These are phyloP conservation scores for Lentinula lateritia DNA, from an alignment of 768 basidiomycete genomes.

Conservation along the genomic window DNA sequence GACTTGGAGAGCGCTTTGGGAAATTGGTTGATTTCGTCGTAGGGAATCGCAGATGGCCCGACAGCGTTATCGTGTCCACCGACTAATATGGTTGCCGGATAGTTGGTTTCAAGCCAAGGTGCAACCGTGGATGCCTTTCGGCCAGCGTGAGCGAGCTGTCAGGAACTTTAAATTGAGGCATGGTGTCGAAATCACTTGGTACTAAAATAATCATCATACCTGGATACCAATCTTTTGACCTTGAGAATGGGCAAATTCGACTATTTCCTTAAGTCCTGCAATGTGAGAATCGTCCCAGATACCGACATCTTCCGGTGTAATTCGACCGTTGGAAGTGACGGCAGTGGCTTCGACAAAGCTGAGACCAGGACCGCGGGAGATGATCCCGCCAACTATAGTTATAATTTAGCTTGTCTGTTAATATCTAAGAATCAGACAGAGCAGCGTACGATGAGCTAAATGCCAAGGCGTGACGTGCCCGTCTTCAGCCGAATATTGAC, in stretches of 20 bases:
- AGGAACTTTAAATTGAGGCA: constrained; percentile 14
- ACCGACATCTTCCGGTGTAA: constrained; percentile 59
- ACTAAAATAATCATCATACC: constrained; percentile 10
- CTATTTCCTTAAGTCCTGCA: constrained; percentile 41
- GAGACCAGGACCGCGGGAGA: constrained; percentile 49
- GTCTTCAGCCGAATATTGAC: constrained; percentile 56
- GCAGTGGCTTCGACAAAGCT: constrained; percentile 65
- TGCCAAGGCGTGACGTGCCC: constrained; percentile 54
- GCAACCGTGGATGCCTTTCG: constrained; percentile 64
- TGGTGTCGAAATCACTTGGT: constrained; percentile 24
- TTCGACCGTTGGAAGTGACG: constrained; percentile 51
- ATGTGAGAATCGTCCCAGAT: constrained; percentile 61
- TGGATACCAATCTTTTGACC: constrained; percentile 70
- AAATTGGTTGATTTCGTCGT: constrained; percentile 33
- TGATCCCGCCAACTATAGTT: constrained; percentile 43
- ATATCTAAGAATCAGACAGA: constrained; percentile 15
- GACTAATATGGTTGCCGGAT: constrained; percentile 26
- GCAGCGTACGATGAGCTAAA: constrained; percentile 49
- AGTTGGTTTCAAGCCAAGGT: constrained; percentile 48
- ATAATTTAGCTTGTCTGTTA: neutral
- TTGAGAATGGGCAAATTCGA: constrained; percentile 67
- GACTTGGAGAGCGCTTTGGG: constrained; percentile 54
- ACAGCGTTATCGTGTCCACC: constrained; percentile 51
- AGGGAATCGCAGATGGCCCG: constrained; percentile 51
- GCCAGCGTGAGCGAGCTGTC: constrained; percentile 60